Percentiles rank a stretch among this genome's conserved stretches.
phyloP scores from a whole-genome alignment of 805 yeast genomes.

The Yarrowia sp. region DNA sequence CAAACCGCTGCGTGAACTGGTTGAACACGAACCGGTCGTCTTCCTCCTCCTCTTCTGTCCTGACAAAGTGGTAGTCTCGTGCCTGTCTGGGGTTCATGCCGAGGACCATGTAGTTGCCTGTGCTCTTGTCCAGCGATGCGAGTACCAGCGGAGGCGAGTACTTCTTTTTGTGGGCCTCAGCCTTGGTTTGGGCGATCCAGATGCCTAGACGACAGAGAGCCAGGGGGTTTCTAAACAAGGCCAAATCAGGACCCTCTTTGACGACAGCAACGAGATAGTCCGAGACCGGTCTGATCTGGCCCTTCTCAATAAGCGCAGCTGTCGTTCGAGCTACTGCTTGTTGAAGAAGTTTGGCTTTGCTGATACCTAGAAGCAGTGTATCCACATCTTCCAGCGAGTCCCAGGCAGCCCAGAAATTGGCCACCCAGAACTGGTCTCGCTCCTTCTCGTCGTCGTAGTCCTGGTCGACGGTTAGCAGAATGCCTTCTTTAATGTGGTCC shows the following conservation, averaged over 20 bases:
- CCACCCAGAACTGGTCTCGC: constrained; percentile 66
- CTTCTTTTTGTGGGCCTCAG: constrained; percentile 65
- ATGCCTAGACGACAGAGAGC: constrained; percentile 79
- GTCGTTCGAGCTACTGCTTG: constrained; percentile 83
- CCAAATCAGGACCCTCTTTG: constrained; percentile 82
- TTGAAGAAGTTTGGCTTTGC: constrained; percentile 79
- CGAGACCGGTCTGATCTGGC: constrained; percentile 71
- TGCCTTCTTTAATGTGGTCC: constrained; percentile 18
- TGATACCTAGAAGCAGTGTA: constrained; percentile 65
- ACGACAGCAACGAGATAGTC: constrained; percentile 83
- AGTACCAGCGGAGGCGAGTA: constrained; percentile 68
- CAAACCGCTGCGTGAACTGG: constrained; percentile 85
- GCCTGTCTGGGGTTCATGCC: constrained; percentile 87
- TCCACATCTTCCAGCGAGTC: constrained; percentile 57
- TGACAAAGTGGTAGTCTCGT: constrained; percentile 38
- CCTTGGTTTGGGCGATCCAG: constrained; percentile 88
- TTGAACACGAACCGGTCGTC: constrained; percentile 40
- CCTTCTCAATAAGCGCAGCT: constrained; percentile 81
- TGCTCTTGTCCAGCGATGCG: constrained; percentile 71
- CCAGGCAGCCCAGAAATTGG: constrained; percentile 70
- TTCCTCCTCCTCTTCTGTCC: constrained; percentile 32
- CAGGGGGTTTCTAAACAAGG: constrained; percentile 78
- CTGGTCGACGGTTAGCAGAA: constrained; percentile 28
- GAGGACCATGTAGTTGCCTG: constrained; percentile 79
- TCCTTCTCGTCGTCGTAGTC: constrained; percentile 31